phyloP scores from a whole-genome alignment of 495 filamentous ascomycete genomes.

The Penicillium mononematosum region DNA sequence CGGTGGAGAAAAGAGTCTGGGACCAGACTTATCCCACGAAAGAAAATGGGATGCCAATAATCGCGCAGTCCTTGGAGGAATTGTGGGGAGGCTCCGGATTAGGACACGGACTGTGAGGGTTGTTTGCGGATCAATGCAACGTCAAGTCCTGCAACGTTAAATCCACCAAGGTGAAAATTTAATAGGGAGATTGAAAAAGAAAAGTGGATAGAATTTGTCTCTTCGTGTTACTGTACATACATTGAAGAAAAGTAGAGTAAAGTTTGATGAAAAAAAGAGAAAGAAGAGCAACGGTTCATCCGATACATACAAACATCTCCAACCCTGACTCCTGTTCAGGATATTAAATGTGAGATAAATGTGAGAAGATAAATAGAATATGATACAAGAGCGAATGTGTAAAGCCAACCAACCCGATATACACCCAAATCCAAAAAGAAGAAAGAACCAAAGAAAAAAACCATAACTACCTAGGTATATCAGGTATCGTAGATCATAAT shows the following conservation, averaged over 20 bases:
- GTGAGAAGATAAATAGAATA: conserved; percentile 7
- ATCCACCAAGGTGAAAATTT: not conserved
- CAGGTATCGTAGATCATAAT: conserved; percentile 14
- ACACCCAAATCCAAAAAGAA: conserved; percentile 10
- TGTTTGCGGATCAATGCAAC: conserved; percentile 3
- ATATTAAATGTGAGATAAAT: conserved; percentile 10
- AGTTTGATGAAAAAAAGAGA: not conserved
- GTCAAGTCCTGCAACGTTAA: not conserved
- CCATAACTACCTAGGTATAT: conserved; percentile 12
- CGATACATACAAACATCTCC: not conserved
- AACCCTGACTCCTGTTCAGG: not conserved
- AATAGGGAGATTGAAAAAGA: not conserved
- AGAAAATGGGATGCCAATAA: not conserved
- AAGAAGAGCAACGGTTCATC: not conserved
- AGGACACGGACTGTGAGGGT: not conserved
- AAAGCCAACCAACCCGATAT: conserved; percentile 25
- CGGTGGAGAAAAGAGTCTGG: not conserved
- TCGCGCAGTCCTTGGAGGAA: not conserved
- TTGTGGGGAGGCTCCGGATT: not conserved
- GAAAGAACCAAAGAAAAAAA: conserved; percentile 12
- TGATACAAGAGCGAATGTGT: conserved; percentile 30
- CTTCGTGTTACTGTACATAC: conserved; percentile 7
- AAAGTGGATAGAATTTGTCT: not conserved
- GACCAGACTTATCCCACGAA: not conserved
- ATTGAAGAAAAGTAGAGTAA: not conserved